Base-by-base conservation (phyloP, 2,329 filamentous ascomycete genomes). In the Aspergillus amoenus region DNA sequence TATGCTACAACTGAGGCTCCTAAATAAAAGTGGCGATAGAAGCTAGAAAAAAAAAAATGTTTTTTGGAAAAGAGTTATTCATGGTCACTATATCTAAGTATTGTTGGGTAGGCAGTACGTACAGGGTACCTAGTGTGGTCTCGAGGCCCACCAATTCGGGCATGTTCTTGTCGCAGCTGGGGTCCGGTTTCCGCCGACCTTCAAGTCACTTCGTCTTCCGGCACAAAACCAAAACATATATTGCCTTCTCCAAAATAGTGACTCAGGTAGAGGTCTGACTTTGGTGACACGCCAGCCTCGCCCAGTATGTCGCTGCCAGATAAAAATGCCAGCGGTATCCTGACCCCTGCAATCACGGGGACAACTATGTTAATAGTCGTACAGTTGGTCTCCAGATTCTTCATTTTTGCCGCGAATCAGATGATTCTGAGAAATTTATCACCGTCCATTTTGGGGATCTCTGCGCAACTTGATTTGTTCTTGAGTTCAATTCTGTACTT, bases 401-500 rank as follows among this genome's bases (percentile, higher is more conserved):
- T 96, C 62, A 97, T 93, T 22, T 99, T 99, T 76, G 76, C 88
- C 64, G 89, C 94, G 70, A 99, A 97, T 76, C 93, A 99, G 74
- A 73, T 96, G 39, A 84, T 99, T 30, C 83, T 99, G 7, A 90
- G 93, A 37, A 93, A 90, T 71, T 79, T 97, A 44, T 96, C 92
- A 1, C 93, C 94, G 0, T 84, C 88, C 57, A 82, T 95, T 0
- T 83, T 99, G 1, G 94, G 93, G 5, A 81, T 96, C 5, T 89
- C 93, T 2, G 88, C 93, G 0, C 94, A 97, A 73, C 83, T 99
- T 3, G 94, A 99, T 68, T 86, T 97, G 1, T 97, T 93, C 73
- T 93, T 93, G 58, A 88, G 96, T 44, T 91, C 92, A 0, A 88
- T 95, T n/a, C 82, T 99, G 0, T 97, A 96, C 74, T 97, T 99